Conservation (phyloP, 2,329 filamentous ascomycete species). For the Aplosporella prunicola region DNA sequence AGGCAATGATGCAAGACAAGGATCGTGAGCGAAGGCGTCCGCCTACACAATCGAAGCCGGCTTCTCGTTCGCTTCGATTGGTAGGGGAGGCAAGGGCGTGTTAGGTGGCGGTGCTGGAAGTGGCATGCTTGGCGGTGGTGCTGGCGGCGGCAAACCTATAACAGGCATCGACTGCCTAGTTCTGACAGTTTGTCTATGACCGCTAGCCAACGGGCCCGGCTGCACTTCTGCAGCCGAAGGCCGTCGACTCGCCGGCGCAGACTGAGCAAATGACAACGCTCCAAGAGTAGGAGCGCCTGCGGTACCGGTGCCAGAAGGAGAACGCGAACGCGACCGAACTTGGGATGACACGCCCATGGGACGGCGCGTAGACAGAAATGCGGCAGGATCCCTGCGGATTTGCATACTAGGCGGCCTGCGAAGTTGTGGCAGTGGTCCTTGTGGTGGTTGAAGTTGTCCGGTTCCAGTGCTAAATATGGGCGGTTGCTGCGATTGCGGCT, state of each 20-base stretch:
- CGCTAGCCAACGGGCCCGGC: too few relatives aligned
- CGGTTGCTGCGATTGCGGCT: not conserved
- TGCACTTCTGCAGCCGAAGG: too few relatives aligned
- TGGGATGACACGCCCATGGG: slow-evolving; percentile 12
- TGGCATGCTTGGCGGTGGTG: slow-evolving; percentile 37
- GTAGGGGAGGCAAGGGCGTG: too few relatives aligned
- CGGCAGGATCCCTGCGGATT: slow-evolving; percentile 33
- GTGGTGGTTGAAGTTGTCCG: not conserved
- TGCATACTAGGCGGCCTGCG: slow-evolving; percentile 37
- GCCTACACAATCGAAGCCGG: too few relatives aligned
- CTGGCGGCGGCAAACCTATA: slow-evolving; percentile 35
- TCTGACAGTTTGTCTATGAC: too few relatives aligned
- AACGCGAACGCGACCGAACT: not conserved
- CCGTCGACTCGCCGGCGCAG: slow-evolving; percentile 13
- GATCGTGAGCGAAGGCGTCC: too few relatives aligned
- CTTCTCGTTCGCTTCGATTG: too few relatives aligned
- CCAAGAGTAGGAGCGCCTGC: too few relatives aligned
- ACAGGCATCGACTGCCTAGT: slow-evolving; percentile 28
- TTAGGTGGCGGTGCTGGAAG: slow-evolving; percentile 31
- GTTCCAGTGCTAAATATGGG: not conserved
- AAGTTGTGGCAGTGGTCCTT: slow-evolving; percentile 14
- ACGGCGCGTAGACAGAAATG: slow-evolving; percentile 33
- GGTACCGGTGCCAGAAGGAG: too few relatives aligned
- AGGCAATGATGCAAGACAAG: too few relatives aligned
- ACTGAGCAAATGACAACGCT: too few relatives aligned